Conservation (phyloP, 176 grass and related monocot genomes). For the Triticum aestivum region DNA sequence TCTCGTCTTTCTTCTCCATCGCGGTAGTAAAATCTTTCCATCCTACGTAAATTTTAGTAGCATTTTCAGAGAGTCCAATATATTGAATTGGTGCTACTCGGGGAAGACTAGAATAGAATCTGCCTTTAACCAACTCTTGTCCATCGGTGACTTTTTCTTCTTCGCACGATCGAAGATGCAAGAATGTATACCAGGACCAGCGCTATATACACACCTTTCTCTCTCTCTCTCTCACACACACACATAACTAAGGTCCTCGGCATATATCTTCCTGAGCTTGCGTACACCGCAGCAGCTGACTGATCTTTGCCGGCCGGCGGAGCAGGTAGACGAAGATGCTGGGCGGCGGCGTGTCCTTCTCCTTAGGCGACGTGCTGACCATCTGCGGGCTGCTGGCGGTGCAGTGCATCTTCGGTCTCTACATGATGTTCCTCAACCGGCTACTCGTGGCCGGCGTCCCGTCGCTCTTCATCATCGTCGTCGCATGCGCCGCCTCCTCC, state of each 20-base stretch:
- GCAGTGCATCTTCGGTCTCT: slow-evolving; percentile 43
- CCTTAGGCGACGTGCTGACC: slow-evolving; percentile 25
- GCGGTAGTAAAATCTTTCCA: neutral
- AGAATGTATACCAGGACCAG: neutral
- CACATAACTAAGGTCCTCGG: neutral
- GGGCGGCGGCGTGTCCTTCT: slow-evolving; percentile 2
- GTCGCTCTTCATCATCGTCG: slow-evolving; percentile 48
- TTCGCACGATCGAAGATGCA: neutral
- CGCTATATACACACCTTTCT: neutral
- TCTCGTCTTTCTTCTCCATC: neutral
- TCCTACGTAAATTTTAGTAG: neutral
- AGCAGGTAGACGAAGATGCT: neutral
- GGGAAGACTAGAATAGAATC: no score
- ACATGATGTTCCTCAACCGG: slow-evolving; percentile 51
- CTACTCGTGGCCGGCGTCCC: slow-evolving; percentile 43
- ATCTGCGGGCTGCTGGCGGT: slow-evolving; percentile 46
- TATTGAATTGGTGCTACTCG: no score
- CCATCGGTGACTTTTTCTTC: neutral
- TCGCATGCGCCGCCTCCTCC: slow-evolving; percentile 41
- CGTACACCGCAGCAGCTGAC: neutral
- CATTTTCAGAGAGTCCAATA: no score
- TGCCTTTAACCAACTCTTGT: neutral
- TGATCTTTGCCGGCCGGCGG: neutral
- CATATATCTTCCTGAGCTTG: neutral
- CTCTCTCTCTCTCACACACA: neutral